A percentile compares a stretch with the other conserved stretches of the same genome.
These are phyloP conservation scores for Penicillium corylophilum DNA, from an alignment of 2,329 filamentous ascomycete genomes.

Conservation along the genomic window DNA sequence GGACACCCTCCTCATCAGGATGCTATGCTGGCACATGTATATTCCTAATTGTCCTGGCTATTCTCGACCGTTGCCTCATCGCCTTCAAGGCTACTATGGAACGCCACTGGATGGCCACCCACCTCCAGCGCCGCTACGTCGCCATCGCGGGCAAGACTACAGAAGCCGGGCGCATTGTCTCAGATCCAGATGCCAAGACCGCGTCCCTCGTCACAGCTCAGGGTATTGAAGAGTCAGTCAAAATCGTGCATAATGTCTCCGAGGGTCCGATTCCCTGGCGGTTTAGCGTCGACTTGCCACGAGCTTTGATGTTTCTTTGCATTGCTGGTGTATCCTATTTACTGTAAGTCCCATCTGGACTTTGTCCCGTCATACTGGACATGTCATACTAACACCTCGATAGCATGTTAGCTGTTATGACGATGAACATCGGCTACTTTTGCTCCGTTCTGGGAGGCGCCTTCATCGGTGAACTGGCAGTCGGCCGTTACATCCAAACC, in stretches of 20 bases:
- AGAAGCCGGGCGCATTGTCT: constrained; percentile 59
- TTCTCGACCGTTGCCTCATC: constrained; percentile 67
- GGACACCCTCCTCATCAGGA: constrained; percentile 70
- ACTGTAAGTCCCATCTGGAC: constrained; percentile 61
- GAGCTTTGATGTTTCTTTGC: constrained; percentile 68
- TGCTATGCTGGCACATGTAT: constrained; percentile 87
- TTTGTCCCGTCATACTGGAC: neutral
- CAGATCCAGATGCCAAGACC: constrained; percentile 62
- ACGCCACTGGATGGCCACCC: constrained; percentile 67
- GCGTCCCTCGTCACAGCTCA: constrained; percentile 69
- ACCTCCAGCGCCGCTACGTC: constrained; percentile 74
- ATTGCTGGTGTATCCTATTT: constrained; percentile 79
- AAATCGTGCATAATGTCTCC: constrained; percentile 64
- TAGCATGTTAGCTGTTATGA: constrained; percentile 93
- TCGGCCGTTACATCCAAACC: constrained; percentile 65
- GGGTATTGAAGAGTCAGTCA: constrained; percentile 76
- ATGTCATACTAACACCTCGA: constrained; percentile 4
- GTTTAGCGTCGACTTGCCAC: constrained; percentile 72
- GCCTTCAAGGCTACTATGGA: constrained; percentile 64
- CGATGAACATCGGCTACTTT: constrained; percentile 82
- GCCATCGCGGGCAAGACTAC: constrained; percentile 65
- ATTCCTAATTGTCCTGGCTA: constrained; percentile 77
- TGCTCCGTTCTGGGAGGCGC: constrained; percentile 73
- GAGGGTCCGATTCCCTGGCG: constrained; percentile 67
- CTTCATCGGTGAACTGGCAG: constrained; percentile 80